Base-by-base conservation (phyloP, 2,329 filamentous ascomycete species). In the Pyricularia grisea region DNA sequence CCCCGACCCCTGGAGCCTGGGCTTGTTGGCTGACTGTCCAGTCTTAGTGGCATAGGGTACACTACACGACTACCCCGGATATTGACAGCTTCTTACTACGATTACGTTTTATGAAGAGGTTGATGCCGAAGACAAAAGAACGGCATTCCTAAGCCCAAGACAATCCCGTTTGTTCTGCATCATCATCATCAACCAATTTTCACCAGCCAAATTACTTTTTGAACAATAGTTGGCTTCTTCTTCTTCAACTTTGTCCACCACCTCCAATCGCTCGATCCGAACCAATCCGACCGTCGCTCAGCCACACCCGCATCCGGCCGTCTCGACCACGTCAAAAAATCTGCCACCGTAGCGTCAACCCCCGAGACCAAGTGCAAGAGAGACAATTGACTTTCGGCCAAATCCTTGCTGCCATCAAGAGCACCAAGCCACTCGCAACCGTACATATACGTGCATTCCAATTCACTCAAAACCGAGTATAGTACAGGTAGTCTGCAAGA, bases 61-160 rank as follows among this genome's bases (percentile, higher is more conserved):
- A 66, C 64, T 66, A 64, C 61, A 12, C 61, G n/a, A 25, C 61
- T 64, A 64, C 61, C 61, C 61, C 61, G 61, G 61, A 64, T 64
- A 28, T 55, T 55, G 25, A 28, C 61, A 64, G 61, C 61, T 31
- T 33, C 64, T 33, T 33, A 66, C 33, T 66, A 66, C 64, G 20
- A 66, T 33, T 23, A 17, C 11, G 2, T 14, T 3, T 64, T 12
- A 12, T 28, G 25, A 27, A 64, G 25, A 64, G 61, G 25, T 28
- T 28, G n/a, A 30, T 23, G 25, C 30, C 64, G 25, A 30, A 30
- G n/a, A 66, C 27, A 66, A 33, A 66, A 33, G 30, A 66, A 30
- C 64, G 28, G 64, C n/a, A 66, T 33, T 30, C 30, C 33, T 33
- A 23, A 30, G 64, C 61, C 61, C 14, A 27, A 64, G 14, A 28